Evolutionary conservation across 495 filamentous ascomycete species (phyloP).

Genomic region (Talaromyces thailandensis): DNA sequence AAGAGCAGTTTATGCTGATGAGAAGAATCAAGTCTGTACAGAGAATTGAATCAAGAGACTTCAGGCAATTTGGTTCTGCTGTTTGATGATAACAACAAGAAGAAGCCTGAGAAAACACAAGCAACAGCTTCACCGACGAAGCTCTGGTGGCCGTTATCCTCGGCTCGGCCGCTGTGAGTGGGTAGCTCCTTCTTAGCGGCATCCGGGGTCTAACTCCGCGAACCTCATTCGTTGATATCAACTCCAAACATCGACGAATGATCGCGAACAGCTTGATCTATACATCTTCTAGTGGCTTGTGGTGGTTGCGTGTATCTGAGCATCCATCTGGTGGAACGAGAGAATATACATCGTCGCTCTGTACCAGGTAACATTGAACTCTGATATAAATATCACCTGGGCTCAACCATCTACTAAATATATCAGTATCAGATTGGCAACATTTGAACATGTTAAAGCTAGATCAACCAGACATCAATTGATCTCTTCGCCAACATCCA

Average conservation of each 20-base stretch:
- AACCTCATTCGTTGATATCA: neutral
- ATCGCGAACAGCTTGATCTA: neutral
- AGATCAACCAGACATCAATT: too few species aligned
- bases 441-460: too few species aligned
- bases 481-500: too few species aligned
- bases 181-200: slow-evolving; percentile 4
- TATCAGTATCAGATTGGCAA: too few species aligned
- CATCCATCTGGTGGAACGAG: neutral
- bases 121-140: neutral
- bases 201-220: neutral
- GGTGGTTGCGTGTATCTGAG: neutral
- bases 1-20: neutral
- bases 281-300: neutral
- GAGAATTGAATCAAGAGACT: neutral
- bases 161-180: neutral
- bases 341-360: neutral
- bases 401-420: neutral
- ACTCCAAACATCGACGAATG: too few species aligned
- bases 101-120: neutral
- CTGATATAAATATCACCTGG: neutral
- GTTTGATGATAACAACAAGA: neutral
- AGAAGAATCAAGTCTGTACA: neutral
- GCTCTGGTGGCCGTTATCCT: neutral
- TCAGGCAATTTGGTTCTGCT: neutral
- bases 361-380: neutral